These are phyloP conservation scores for Petunia hybrid DNA, from an alignment of 305 asterid genomes.

Conservation along the genomic window DNA sequence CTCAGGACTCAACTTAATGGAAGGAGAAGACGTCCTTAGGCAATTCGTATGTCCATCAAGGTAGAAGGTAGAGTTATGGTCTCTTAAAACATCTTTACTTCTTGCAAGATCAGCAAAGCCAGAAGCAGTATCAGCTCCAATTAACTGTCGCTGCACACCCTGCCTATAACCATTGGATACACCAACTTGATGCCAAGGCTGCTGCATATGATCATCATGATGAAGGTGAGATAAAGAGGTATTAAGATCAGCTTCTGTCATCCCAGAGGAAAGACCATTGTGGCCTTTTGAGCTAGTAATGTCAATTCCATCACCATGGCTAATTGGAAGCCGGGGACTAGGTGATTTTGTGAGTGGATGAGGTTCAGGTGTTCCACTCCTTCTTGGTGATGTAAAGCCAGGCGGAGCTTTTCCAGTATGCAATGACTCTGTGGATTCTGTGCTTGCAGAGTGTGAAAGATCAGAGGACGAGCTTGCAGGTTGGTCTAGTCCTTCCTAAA, in stretches of 20 bases:
- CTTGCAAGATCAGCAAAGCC: conserved; percentile 47
- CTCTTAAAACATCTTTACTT: conserved; percentile 43
- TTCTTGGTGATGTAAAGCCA: conserved; percentile 35
- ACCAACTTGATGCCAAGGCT: conserved; percentile 52
- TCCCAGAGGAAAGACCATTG: conserved; percentile 38
- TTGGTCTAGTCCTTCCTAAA: conserved; percentile 71
- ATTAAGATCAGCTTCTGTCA: conserved; percentile 59
- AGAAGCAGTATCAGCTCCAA: conserved; percentile 47
- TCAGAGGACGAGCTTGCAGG: conserved; percentile 27
- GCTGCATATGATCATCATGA: conserved; percentile 32
- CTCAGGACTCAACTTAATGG: conserved; percentile 47
- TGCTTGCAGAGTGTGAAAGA: conserved; percentile 51
- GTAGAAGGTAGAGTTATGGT: conserved; percentile 40
- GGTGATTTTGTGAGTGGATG: conserved; percentile 40
- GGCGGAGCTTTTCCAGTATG: conserved; percentile 44
- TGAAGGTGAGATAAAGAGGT: conserved; percentile 62
- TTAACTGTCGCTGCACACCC: conserved; percentile 41
- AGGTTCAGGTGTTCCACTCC: conserved; percentile 42
- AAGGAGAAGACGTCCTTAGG: conserved; percentile 68
- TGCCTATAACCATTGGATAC: conserved; percentile 47
- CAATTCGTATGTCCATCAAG: conserved; percentile 51
- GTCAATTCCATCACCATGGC: conserved; percentile 45
- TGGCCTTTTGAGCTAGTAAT: conserved; percentile 40
- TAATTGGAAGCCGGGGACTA: conserved; percentile 38
- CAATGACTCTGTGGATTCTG: conserved; percentile 47